A percentile compares a stretch with the other conserved stretches of the same genome.
These are phyloP conservation scores for Monosporascus sp. DNA, from an alignment of 2,329 filamentous ascomycete genomes.

Conservation along the genomic window DNA sequence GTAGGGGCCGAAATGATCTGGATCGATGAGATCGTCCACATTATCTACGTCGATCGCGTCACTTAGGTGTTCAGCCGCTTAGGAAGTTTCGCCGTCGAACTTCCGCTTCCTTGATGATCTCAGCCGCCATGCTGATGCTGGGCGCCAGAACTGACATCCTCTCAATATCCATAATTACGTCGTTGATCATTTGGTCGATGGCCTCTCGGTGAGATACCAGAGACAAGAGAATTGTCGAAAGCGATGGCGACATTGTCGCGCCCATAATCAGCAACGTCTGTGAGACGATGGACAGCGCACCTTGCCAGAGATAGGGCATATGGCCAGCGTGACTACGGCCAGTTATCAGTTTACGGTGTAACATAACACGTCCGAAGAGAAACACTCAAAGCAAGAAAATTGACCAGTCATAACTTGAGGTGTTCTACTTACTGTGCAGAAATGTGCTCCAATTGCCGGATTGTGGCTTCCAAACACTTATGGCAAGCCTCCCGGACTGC, in stretches of 20 bases:
- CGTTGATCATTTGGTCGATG: conserved; percentile 71
- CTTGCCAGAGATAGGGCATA: conserved; percentile 82
- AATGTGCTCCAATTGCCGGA: conserved; percentile 75
- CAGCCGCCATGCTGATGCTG: conserved; percentile 68
- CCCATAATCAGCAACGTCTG: conserved; percentile 81
- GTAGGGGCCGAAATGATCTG: conserved; percentile 3
- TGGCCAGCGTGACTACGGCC: conserved; percentile 66
- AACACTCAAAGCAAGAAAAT: conserved; percentile 10
- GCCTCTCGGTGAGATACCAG: conserved; percentile 52
- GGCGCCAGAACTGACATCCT: conserved; percentile 70
- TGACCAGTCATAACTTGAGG: conserved; percentile 6
- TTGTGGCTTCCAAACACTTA: conserved; percentile 74
- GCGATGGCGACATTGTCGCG: conserved; percentile 70
- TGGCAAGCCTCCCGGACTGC: conserved; percentile 72
- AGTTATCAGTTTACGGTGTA: conserved; percentile 31
- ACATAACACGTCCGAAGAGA: conserved; percentile 15
- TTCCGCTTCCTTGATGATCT: conserved; percentile 76
- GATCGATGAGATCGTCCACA: conserved; percentile 8
- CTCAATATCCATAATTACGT: conserved; percentile 71
- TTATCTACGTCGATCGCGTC: conserved; percentile 9
- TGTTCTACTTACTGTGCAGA: conserved; percentile 59
- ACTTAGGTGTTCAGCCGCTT: conserved; percentile 35
- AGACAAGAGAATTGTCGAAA: conserved; percentile 58
- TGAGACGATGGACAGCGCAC: conserved; percentile 74
- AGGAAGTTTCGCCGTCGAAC: conserved; percentile 61